phyloP scores from a whole-genome alignment of 371 early-diverging fungal species.

The Circinella minor region DNA sequence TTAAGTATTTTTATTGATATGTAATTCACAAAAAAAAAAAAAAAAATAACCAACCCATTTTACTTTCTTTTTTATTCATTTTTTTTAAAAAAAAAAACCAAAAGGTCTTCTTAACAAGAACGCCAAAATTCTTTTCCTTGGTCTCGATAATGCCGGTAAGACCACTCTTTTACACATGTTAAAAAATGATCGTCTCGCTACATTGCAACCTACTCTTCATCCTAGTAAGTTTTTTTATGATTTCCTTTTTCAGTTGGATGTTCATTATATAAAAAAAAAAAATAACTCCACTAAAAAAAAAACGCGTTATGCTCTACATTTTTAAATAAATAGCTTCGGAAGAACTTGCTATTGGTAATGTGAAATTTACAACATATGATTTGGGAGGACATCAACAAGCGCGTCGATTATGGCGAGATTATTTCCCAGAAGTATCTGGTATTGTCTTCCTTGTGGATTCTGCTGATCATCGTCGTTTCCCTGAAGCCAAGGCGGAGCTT shows the following conservation, averaged over 20 bases:
- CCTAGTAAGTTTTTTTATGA: constrained; percentile 79
- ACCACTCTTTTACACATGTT: constrained; percentile 99
- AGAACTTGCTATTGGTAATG: constrained; percentile 95
- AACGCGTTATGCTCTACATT: neutral
- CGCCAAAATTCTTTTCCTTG: constrained; percentile 99
- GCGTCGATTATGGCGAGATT: constrained; percentile 97
- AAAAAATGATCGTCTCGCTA: constrained; percentile 97
- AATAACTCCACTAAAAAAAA: neutral
- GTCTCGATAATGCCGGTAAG: constrained; percentile 99
- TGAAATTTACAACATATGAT: constrained; percentile 97
- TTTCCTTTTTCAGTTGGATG: neutral
- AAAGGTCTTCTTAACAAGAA: constrained; percentile 97
- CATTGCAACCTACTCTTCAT: constrained; percentile 97
- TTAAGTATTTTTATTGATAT: too few species aligned
- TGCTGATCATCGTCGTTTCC: constrained; percentile 85
- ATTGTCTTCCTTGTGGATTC: constrained; percentile 97
- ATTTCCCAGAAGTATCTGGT: constrained; percentile 96
- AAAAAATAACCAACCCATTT: neutral
- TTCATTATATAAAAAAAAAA: neutral
- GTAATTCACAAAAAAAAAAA: too few species aligned
- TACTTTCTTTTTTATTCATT: neutral
- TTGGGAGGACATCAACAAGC: constrained; percentile 97
- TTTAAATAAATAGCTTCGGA: constrained; percentile 77
- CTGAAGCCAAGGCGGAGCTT: constrained; percentile 93
- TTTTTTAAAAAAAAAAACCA: neutral